Evolutionary conservation across 2,329 filamentous ascomycete genomes (phyloP).

Genomic region (Calonectria pseudoturangicola): DNA sequence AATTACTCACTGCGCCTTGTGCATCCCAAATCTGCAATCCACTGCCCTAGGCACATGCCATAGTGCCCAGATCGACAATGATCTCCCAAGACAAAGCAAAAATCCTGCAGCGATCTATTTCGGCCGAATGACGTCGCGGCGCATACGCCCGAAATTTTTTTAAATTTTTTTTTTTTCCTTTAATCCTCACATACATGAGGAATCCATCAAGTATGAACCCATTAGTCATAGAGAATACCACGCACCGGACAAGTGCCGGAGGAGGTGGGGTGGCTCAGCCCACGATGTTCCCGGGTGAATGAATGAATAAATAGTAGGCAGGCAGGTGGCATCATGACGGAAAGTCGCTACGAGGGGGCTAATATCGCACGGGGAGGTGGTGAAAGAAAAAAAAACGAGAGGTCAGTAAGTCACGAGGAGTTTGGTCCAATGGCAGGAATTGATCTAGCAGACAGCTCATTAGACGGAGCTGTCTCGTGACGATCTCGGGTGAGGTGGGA

Average conservation of each 20-base stretch:
- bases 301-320: not conserved
- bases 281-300: not conserved
- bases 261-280: not conserved
- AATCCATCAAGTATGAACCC: not conserved
- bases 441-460: conserved; percentile 32
- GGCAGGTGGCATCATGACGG: conserved; percentile 14
- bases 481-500: conserved; percentile 38
- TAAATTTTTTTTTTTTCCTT: not conserved
- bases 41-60: not conserved
- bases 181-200: not conserved
- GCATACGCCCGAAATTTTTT: conserved; percentile 33
- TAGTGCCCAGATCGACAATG: conserved; percentile 42
- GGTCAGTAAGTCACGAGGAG: not conserved
- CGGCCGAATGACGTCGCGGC: conserved; percentile 40
- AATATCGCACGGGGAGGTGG: conserved; percentile 33
- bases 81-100: conserved; percentile 46
- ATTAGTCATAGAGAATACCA: not conserved
- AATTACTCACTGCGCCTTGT: conserved; percentile 1
- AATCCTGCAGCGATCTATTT: conserved; percentile 29
- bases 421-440: not conserved
- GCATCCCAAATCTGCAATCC: conserved; percentile 30
- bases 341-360: conserved; percentile 17
- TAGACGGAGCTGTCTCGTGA: conserved; percentile 44
- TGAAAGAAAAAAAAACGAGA: conserved; percentile 23
- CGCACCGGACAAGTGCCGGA: not conserved